Evolutionary conservation across 768 basidiomycete genomes (phyloP).

Genomic region (Boletus subcaerulescens): DNA sequence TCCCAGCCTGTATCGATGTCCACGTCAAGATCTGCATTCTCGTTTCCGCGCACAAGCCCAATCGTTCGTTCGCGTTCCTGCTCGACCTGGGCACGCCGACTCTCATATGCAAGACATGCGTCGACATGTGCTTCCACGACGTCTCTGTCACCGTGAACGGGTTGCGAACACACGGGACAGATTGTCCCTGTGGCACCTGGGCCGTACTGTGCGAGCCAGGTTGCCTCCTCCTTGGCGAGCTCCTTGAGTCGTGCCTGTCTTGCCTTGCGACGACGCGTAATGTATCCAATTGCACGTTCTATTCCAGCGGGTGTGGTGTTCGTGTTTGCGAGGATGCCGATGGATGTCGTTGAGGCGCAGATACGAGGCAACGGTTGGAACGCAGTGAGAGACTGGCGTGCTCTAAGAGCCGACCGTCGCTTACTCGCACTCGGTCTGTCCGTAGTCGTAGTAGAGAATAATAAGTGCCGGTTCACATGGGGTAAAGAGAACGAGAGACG

Average conservation of each 20-base stretch:
- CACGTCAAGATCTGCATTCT: slow-evolving; percentile 30
- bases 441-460: slow-evolving; percentile 19
- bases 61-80: slow-evolving; percentile 22
- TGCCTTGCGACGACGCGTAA: slow-evolving; percentile 68
- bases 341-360: slow-evolving; percentile 18
- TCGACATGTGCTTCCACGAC: slow-evolving; percentile 81
- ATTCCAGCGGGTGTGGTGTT: slow-evolving; percentile 34
- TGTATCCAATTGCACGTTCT: slow-evolving; percentile 54
- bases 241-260: slow-evolving; percentile 67
- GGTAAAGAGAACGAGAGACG: slow-evolving; percentile 19
- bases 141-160: slow-evolving; percentile 64
- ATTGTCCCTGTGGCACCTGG: slow-evolving; percentile 40
- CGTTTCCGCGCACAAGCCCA: slow-evolving; percentile 34
- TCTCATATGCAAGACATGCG: slow-evolving; percentile 65
- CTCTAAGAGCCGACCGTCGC: slow-evolving; percentile 45
- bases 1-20: slow-evolving; percentile 38
- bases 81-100: slow-evolving; percentile 35
- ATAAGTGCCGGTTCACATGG: slow-evolving; percentile 23
- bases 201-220: slow-evolving; percentile 16
- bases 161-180: slow-evolving; percentile 69
- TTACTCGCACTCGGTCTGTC: slow-evolving; percentile 17
- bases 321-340: slow-evolving; percentile 15
- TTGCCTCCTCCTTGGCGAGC: slow-evolving; percentile 59
- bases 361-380: slow-evolving; percentile 26
- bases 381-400: slow-evolving; percentile 38